These are phyloP conservation scores for Phaeodactylum tricornutum DNA, from an alignment of 108 stramenopile species.

Conservation along the genomic window DNA sequence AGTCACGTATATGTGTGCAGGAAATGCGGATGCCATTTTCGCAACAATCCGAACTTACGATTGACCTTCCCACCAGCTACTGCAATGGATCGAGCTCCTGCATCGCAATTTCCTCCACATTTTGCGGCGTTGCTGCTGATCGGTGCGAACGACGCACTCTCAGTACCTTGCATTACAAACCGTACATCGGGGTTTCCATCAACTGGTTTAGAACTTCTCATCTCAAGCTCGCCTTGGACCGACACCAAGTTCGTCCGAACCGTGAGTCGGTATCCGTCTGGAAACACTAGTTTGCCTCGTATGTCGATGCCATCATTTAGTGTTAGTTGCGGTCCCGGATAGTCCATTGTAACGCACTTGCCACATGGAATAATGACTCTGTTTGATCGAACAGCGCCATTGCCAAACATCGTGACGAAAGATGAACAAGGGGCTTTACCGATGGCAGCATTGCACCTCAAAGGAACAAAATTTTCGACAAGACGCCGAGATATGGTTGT, in stretches of 20 bases:
- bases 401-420: too few relatives aligned
- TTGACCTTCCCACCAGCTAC: slow-evolving; percentile 51
- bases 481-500: too few relatives aligned
- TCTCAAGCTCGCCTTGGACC: slow-evolving; percentile 59
- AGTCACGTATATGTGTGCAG: too few relatives aligned
- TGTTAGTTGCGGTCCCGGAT: not conserved
- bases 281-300: slow-evolving; percentile 38
- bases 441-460: too few relatives aligned
- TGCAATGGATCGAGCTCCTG: slow-evolving; percentile 48
- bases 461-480: too few relatives aligned
- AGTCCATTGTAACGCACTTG: slow-evolving; percentile 21
- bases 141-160: slow-evolving; percentile 21
- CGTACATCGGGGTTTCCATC: slow-evolving; percentile 28
- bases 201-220: slow-evolving; percentile 29
- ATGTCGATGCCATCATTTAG: slow-evolving; percentile 35
- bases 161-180: slow-evolving; percentile 21
- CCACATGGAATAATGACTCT: slow-evolving; percentile 27
- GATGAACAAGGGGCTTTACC: too few relatives aligned
- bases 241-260: slow-evolving; percentile 38
- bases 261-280: slow-evolving; percentile 24
- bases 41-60: too few relatives aligned
- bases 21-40: too few relatives aligned
- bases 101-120: slow-evolving; percentile 25
- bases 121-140: slow-evolving; percentile 10
- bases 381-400: too few relatives aligned